Base-by-base conservation (phyloP, 306 rosid species). In the Pterocarpus santalinus region DNA sequence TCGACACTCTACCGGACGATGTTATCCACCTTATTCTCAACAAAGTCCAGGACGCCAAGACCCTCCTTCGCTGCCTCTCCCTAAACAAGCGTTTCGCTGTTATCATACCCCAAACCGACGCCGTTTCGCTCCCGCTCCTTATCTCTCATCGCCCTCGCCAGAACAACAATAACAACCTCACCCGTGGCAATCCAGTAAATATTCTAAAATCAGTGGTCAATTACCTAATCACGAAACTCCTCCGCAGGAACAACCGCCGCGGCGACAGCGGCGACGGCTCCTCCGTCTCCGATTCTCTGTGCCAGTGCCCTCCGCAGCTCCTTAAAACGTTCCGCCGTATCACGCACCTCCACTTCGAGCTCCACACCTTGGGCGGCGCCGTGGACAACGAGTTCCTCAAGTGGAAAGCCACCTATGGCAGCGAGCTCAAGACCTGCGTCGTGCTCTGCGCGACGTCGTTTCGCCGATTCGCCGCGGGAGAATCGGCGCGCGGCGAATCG, bases 321-420 rank as follows among this genome's bases (percentile, higher is more conserved):
- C 75, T 69, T 43, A 13, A 30, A n/a, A 11, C 46, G 32, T 70
- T 70, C 75, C 3, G 2, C 75, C 30, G 12, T 8, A 49, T 70
- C 75, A 13, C 17, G 8, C 17, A 8, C 62, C 75, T 70, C 8
- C 62, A 51, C 4, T 34, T 70, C 44, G 62, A 70, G 62, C 61
- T 70, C 22, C 75, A 70, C 46, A 14, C 32, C 46, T 1, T 12
- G 0, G 46, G 62, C 44, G 61, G 44, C 17, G 3, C 8, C 62
- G 46, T 51, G 32, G 62, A 49, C 15, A 12, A 58, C 0, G 33
- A 32, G 4, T 33, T 70, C 75, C 75, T 70, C 62, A 70, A 80
- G 47, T 87, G 90, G 88, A 85, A 85, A 12, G 87, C 88, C 10
- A 79, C 72, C 34, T 87, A 79, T 65, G 90, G 87, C 0, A 43